Base-by-base conservation (phyloP, 305 asterid species). In the Fraxinus sp. region DNA sequence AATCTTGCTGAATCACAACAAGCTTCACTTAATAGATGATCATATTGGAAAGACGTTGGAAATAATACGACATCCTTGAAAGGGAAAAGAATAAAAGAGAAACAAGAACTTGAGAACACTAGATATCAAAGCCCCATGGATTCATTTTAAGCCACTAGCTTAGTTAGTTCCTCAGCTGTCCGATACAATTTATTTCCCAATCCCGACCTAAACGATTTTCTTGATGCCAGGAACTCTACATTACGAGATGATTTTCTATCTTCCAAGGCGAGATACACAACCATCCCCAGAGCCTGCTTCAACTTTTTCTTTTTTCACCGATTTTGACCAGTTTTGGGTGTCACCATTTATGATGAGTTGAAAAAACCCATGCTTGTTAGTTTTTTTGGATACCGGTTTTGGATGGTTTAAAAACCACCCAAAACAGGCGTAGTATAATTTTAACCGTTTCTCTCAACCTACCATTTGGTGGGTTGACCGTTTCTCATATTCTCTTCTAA, bases 1-100 rank as follows among this genome's bases (percentile, higher is more conserved):
- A 93, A 22, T 82, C 91, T 86, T 88, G 96, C 99, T 95, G 98
- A 96, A 88, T 81, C 37, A 89, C 80, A 28, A 72, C 35, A 72
- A 72, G 49, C 70, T 81, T 83, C 81, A 72, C 79, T 81, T 75
- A 78, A 82, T 72, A 72, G 77, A 35, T 72, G 46, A 35, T 33
- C 9, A 33, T 35, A 72, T 2, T 16, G 20, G 26, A 35, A n/a
- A 32, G 79, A 80, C 71, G 52, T 77, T 64, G 79, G 33, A 73
- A 16, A 43, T 41, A 80, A 80, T 72, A 57, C 26, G 41, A 28
- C 75, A 35, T 70, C 75, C 75, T 10, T 68, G 20, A 70, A 32
- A 24, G 22, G 39, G 39, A 30, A 70, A 70, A 30, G 39, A 5
- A 4, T 30, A 70, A 39, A 49, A 49, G 18, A 14, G 59, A 49